A percentile compares a stretch with the other conserved stretches of the same genome.
Evolutionary conservation across 306 rosid genomes (phyloP).

Genomic region (Trichosanthes cucumerina): DNA sequence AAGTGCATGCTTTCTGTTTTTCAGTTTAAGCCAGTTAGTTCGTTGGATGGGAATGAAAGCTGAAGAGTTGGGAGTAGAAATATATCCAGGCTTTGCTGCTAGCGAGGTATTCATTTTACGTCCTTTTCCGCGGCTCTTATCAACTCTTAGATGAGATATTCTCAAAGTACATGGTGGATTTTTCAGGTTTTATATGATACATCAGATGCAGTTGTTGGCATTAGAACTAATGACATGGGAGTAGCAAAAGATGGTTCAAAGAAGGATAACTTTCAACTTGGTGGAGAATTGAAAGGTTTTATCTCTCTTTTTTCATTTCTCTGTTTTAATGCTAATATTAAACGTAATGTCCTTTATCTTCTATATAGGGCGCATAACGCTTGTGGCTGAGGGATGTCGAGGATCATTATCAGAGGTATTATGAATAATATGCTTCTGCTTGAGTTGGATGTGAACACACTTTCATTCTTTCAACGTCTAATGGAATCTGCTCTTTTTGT

Average conservation of each 20-base stretch:
- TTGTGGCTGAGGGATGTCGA: conserved; percentile 91
- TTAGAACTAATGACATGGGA: conserved; percentile 96
- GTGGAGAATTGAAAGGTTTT: conserved; percentile 72
- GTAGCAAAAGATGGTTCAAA: conserved; percentile 77
- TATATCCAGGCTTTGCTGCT: conserved; percentile 95
- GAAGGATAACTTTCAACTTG: conserved; percentile 80
- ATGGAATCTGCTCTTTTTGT: conserved; percentile 8
- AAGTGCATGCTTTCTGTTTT: conserved; percentile 15
- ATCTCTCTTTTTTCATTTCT: conserved; percentile 20
- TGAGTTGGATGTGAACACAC: conserved; percentile 11
- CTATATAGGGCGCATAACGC: conserved; percentile 55
- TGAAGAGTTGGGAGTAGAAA: conserved; percentile 90
- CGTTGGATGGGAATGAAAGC: conserved; percentile 97
- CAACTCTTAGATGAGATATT: conserved; percentile 9
- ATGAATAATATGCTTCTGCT: conserved; percentile 1
- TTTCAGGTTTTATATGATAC: conserved; percentile 67
- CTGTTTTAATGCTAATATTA: background rate
- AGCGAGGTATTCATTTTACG: conserved; percentile 56
- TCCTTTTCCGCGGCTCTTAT: conserved; percentile 12
- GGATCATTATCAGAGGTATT: conserved; percentile 94
- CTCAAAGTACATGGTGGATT: conserved; percentile 9
- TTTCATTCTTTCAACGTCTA: conserved; percentile 1
- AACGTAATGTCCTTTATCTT: background rate
- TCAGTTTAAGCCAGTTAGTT: conserved; percentile 81
- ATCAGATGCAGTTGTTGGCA: conserved; percentile 53